Evolutionary conservation across 169 alveolate species (phyloP), one percentile per base, ranked within the genome.

Genomic region (Plasmodium blacklocki): DNA sequence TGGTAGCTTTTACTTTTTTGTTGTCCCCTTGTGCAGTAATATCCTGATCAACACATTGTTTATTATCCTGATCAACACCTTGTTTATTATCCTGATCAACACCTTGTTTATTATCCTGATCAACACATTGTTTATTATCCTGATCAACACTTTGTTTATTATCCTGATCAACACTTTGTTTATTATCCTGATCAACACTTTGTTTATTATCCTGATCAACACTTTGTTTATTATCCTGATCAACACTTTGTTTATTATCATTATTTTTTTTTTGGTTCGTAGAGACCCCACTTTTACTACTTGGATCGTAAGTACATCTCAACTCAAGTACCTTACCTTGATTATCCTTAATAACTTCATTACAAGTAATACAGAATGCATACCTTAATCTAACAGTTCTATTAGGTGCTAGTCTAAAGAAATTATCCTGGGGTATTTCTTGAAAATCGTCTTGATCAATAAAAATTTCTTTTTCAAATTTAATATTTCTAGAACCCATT

Each of bases 291-390:
- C 96, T 94, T 63, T 92, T 94, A 14, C 97, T 95, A 12, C 85
- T 66, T 11, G 95, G 96, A 45, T 95, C 98, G 74, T 95, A 92
- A 14, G 94, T 93, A 71, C 98, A 95, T 49, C 83, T 83, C 11
- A 95, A n/a, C 56, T 94, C 94, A 56, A 86, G 74, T 0, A 94
- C 59, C 7, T 85, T 43, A 39, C 73, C 94, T 14, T 63, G 76
- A 70, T 89, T 72, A 73, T 88, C 93, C 29, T 90, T 89, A 18
- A 90, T 94, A 58, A 95, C 96, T 50, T 93, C 94, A 14, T 56
- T 85, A 76, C 97, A 95, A 50, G 94, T 95, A 21, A 95, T 93
- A 95, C 97, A 96, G 88, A 94, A 96, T 45, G 96, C 94, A 68
- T 93, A 91, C 39, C 95, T 80, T 60, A 96, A 93, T 50, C 98